phyloP scores from a whole-genome alignment of 78 protist genomes.

The Trichosphaerium sp. region DNA sequence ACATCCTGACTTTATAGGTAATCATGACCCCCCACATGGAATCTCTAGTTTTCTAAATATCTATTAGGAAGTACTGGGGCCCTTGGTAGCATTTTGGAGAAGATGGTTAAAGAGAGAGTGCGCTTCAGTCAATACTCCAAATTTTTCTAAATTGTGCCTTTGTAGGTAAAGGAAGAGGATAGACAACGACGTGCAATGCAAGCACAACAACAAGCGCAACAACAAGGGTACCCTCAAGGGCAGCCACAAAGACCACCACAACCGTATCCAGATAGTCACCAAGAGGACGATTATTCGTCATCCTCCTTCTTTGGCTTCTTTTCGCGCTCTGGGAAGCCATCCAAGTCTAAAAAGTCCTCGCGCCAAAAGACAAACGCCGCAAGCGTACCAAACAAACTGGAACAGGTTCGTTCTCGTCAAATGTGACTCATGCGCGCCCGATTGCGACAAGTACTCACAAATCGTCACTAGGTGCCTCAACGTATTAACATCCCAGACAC shows the following conservation, averaged over 20 bases:
- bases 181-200: too few species aligned
- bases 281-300: neutral
- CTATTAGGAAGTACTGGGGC: too few species aligned
- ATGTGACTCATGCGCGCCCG: neutral
- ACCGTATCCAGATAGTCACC: neutral
- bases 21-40: too few species aligned
- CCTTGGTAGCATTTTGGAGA: too few species aligned
- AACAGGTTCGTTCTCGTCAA: too few species aligned
- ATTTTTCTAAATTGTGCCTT: neutral
- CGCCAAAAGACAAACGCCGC: too few species aligned
- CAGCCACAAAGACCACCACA: neutral
- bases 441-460: neutral
- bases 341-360: neutral
- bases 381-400: too few species aligned
- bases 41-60: too few species aligned
- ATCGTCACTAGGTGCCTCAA: too few species aligned
- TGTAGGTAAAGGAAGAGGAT: neutral
- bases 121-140: neutral
- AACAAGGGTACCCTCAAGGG: neutral
- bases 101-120: constrained; percentile 3
- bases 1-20: constrained; percentile 78
- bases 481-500: too few species aligned
- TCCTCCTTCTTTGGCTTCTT: neutral
- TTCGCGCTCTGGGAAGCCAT: neutral
- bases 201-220: constrained; percentile 4